Percentiles rank a stretch among this genome's conserved stretches.
Conservation (phyloP, 2,329 filamentous ascomycete genomes). For the Aureobasidium sp. region DNA sequence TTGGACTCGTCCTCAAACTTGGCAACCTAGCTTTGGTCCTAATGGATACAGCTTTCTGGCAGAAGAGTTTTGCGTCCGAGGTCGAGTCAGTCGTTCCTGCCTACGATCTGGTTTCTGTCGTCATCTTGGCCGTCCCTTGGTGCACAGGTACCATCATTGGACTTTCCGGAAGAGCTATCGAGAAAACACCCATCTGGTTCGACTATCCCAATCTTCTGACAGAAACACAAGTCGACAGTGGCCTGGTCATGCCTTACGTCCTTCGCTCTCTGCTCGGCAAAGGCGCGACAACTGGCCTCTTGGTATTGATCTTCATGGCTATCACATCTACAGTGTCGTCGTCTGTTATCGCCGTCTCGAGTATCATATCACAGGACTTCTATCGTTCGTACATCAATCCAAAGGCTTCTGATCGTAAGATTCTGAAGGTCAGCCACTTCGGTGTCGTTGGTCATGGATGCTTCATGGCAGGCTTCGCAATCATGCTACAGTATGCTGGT, state of each 20-base stretch:
- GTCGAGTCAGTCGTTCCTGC: constrained; percentile 42
- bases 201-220: constrained; percentile 39
- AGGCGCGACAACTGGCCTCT: constrained; percentile 37
- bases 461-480: constrained; percentile 43
- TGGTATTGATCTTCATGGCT: constrained; percentile 47
- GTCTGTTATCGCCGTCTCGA: constrained; percentile 46
- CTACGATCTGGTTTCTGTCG: constrained; percentile 40
- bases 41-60: constrained; percentile 49
- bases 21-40: constrained; percentile 44
- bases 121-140: constrained; percentile 44
- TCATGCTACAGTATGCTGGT: constrained; percentile 43
- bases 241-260: constrained; percentile 43
- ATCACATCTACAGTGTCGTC: constrained; percentile 45
- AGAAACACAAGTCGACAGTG: constrained; percentile 34
- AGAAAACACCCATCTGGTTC: constrained; percentile 40
- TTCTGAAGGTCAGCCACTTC: constrained; percentile 41
- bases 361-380: constrained; percentile 45
- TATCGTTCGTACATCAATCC: constrained; percentile 47
- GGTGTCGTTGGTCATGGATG: constrained; percentile 41
- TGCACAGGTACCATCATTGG: constrained; percentile 42
- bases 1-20: constrained; percentile 42
- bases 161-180: constrained; percentile 38
- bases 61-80: constrained; percentile 45
- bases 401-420: constrained; percentile 35
- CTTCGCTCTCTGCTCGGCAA: constrained; percentile 39